A percentile compares a stretch with the other conserved stretches of the same genome.
phyloP scores from a whole-genome alignment of 2,329 filamentous ascomycete species.

The Calonectria fujianensis region DNA sequence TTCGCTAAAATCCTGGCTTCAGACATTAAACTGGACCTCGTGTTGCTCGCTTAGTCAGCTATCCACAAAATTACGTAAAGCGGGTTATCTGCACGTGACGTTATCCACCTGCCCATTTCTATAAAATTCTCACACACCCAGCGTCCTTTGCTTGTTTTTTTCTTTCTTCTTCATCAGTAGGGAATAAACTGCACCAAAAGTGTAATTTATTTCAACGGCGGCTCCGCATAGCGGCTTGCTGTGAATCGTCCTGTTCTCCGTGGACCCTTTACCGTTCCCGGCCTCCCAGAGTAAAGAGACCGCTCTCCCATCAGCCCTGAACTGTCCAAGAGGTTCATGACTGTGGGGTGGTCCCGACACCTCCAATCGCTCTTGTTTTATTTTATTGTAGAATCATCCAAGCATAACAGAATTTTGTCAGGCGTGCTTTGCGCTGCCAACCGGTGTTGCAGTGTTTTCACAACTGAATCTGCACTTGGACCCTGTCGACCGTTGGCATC shows the following conservation, averaged over 20 bases:
- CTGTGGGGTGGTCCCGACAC: conserved; percentile 73
- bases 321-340: conserved; percentile 65
- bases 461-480: no score
- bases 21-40: no score
- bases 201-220: conserved; percentile 68
- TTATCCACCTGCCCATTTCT: not conserved
- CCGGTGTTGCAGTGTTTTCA: no score
- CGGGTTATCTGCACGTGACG: not conserved
- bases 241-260: conserved; percentile 68
- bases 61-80: not conserved
- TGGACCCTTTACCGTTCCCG: conserved; percentile 75
- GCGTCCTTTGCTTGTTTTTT: conserved; percentile 34
- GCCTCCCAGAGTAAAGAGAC: conserved; percentile 70
- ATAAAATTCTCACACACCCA: not conserved
- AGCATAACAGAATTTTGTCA: rapidly evolving
- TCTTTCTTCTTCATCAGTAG: conserved; percentile 63
- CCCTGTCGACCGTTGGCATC: no score
- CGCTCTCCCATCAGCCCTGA: conserved; percentile 68
- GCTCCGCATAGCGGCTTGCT: conserved; percentile 74
- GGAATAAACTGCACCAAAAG: conserved; percentile 69
- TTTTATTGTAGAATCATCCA: not conserved
- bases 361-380: not conserved
- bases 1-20: no score
- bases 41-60: not conserved
- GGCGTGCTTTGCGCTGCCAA: not conserved